These are phyloP conservation scores for Forsythia viridissima DNA, from an alignment of 257 asterid genomes.

Conservation along the genomic window DNA sequence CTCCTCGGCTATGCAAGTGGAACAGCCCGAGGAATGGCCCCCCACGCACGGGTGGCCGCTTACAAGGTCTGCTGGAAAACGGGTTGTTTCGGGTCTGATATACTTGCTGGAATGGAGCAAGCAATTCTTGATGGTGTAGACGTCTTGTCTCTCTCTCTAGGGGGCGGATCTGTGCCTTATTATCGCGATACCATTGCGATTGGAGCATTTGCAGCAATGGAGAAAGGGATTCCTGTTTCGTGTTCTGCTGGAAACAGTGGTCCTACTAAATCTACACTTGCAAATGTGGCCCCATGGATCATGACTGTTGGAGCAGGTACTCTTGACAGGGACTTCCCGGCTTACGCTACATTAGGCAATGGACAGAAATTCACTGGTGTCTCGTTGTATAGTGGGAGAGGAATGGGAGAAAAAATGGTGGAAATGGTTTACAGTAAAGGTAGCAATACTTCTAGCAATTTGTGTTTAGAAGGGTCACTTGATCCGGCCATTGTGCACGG, in stretches of 20 bases:
- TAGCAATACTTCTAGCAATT: slow-evolving; percentile 22
- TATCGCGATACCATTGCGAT: slow-evolving; percentile 50
- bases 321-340: slow-evolving; percentile 51
- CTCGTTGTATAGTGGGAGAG: slow-evolving; percentile 45
- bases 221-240: slow-evolving; percentile 43
- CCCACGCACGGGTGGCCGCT: slow-evolving; percentile 43
- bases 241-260: slow-evolving; percentile 58
- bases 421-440: slow-evolving; percentile 30
- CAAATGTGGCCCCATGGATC: slow-evolving; percentile 55
- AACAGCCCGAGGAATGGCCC: slow-evolving; percentile 51
- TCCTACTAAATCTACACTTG: slow-evolving; percentile 39
- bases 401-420: slow-evolving; percentile 28
- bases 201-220: slow-evolving; percentile 49
- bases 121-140: slow-evolving; percentile 52
- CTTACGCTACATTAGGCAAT: slow-evolving; percentile 38
- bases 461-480: slow-evolving; percentile 46
- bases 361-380: slow-evolving; percentile 35
- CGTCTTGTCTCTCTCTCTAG: slow-evolving; percentile 43
- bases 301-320: slow-evolving; percentile 59
- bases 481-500: slow-evolving; percentile 38
- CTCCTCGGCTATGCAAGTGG: slow-evolving; percentile 53
- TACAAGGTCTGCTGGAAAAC: slow-evolving; percentile 46
- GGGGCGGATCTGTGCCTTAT: slow-evolving; percentile 56
- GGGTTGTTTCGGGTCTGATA: slow-evolving; percentile 55
- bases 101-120: slow-evolving; percentile 47